A percentile compares a stretch with the other conserved stretches of the same genome.
These are phyloP conservation scores for Rhizopogon vulgaris DNA, from an alignment of 768 basidiomycete species.

Conservation along the genomic window DNA sequence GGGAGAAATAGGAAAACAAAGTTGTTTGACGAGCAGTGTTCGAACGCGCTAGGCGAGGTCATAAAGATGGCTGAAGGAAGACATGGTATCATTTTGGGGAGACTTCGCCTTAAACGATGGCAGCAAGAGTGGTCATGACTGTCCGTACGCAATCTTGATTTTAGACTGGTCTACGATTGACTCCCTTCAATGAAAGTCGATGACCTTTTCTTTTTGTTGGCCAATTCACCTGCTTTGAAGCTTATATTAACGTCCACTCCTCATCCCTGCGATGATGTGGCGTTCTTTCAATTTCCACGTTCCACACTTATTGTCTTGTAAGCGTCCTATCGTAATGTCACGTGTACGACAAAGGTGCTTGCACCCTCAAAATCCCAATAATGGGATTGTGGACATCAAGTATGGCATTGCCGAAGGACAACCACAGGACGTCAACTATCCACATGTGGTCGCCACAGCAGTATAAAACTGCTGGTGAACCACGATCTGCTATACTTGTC, in stretches of 20 bases:
- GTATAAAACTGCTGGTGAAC: slow-evolving; percentile 14
- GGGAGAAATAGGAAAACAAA: slow-evolving; percentile 18
- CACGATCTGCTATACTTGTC: slow-evolving; percentile 1
- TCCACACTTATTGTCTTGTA: background rate
- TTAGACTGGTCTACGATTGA: too few relatives aligned
- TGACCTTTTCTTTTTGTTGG: background rate
- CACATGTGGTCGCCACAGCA: slow-evolving; percentile 1
- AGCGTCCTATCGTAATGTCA: too few relatives aligned
- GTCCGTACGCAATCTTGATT: background rate
- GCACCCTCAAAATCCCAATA: background rate
- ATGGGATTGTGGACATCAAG: slow-evolving; percentile 14
- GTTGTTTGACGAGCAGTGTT: slow-evolving; percentile 31
- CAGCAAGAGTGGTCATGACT: slow-evolving; percentile 8
- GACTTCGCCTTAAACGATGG: slow-evolving; percentile 29
- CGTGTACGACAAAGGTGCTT: too few relatives aligned
- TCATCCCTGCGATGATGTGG: background rate
- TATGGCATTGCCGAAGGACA: background rate
- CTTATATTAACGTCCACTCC: background rate
- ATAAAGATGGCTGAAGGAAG: slow-evolving; percentile 56
- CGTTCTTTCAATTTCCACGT: background rate
- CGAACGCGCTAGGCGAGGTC: slow-evolving; percentile 46
- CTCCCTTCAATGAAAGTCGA: background rate
- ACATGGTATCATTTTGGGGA: slow-evolving; percentile 46
- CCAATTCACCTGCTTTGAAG: background rate
- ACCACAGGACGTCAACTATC: too few relatives aligned